Percentiles rank a stretch among this genome's conserved stretches.
Evolutionary conservation across 768 basidiomycete genomes (phyloP).

Genomic region (Fistulinella prunicolor): DNA sequence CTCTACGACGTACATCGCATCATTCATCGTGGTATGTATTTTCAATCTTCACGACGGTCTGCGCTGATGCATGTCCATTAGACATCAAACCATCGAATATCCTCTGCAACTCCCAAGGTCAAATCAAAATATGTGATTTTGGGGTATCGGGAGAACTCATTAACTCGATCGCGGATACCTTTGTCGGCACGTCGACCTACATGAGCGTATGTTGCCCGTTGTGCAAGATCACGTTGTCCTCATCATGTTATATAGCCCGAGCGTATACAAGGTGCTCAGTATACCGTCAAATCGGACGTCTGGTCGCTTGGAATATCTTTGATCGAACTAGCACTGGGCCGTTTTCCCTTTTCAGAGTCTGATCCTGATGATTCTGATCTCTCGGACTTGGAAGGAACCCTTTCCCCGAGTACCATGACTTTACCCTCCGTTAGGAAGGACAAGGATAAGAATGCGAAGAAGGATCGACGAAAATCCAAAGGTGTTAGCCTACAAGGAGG

Average conservation of each 20-base stretch:
- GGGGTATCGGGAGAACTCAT: constrained; percentile 98
- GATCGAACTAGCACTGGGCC: constrained; percentile 94
- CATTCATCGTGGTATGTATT: constrained; percentile 90
- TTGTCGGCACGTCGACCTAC: constrained; percentile 97
- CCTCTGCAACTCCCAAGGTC: constrained; percentile 87
- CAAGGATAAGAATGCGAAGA: constrained; percentile 53
- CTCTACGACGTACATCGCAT: constrained; percentile 97
- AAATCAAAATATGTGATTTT: constrained; percentile 99
- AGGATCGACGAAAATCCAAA: constrained; percentile 83
- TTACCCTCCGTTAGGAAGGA: constrained; percentile 36
- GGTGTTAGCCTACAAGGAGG: constrained; percentile 94
- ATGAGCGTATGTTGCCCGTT: constrained; percentile 79
- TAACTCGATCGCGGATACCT: constrained; percentile 98
- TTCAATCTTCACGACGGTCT: background rate
- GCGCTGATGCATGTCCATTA: constrained; percentile 35
- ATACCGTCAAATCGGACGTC: constrained; percentile 98
- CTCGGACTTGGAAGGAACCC: constrained; percentile 77
- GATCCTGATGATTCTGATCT: constrained; percentile 71
- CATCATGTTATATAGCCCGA: constrained; percentile 67
- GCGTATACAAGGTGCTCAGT: constrained; percentile 97
- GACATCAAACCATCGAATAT: constrained; percentile 99
- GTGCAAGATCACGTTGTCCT: constrained; percentile 12
- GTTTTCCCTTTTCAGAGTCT: constrained; percentile 93
- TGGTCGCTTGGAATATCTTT: constrained; percentile 98
- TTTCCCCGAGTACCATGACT: constrained; percentile 62